Evolutionary conservation across 1,284 basidiomycete genomes (phyloP).

Genomic region (Cryptococcus sp.): DNA sequence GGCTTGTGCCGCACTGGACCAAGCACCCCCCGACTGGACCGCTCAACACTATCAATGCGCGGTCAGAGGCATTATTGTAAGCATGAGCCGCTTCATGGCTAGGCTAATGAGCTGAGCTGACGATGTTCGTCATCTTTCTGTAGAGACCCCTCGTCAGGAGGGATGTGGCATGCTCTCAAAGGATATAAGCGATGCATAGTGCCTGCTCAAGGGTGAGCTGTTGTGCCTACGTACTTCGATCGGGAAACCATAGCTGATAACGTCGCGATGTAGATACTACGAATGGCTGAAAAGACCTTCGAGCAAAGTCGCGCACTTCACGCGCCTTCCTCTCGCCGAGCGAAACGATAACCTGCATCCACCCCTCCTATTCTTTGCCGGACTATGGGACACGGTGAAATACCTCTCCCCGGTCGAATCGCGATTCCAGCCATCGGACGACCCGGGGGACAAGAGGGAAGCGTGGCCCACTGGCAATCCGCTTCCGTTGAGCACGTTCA

Average conservation of each 20-base stretch:
- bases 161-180: constrained; percentile 80
- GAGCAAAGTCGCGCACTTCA: constrained; percentile 76
- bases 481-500: constrained; percentile 75
- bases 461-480: constrained; percentile 57
- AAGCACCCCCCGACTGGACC: constrained; percentile 67
- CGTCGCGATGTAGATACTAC: constrained; percentile 66
- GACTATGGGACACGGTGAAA: constrained; percentile 74
- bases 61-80: constrained; percentile 76
- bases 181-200: constrained; percentile 77
- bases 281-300: constrained; percentile 86
- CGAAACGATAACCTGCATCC: constrained; percentile 51
- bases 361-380: constrained; percentile 79
- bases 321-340: constrained; percentile 58
- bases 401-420: constrained; percentile 51
- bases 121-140: not conserved
- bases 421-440: constrained; percentile 17
- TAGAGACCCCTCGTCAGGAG: constrained; percentile 54
- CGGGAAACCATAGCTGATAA: constrained; percentile 19
- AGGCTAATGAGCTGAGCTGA: not conserved
- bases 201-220: constrained; percentile 70
- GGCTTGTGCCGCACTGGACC: constrained; percentile 80
- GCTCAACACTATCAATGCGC: constrained; percentile 85
- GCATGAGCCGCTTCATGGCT: constrained; percentile 47
- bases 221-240: constrained; percentile 3
- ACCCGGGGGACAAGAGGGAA: constrained; percentile 28